Conservation (phyloP, 139 green algal genomes). For the Mychonastes homosphaera region DNA sequence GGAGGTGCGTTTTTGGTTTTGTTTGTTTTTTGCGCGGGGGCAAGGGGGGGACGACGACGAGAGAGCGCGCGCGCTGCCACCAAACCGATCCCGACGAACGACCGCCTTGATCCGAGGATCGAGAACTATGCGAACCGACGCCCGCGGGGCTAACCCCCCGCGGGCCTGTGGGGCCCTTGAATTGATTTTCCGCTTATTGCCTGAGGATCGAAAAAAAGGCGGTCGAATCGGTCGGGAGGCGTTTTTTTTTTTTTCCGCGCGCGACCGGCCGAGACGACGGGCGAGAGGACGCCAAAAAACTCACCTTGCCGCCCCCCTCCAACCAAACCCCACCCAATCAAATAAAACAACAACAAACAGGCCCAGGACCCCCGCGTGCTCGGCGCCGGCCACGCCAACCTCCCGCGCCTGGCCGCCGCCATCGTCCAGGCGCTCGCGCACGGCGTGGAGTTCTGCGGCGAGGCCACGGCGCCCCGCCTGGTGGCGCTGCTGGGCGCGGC, state of each 20-base stretch:
- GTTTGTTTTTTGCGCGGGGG: background rate
- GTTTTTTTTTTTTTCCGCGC: too few species aligned
- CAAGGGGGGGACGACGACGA: background rate
- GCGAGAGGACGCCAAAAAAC: too few species aligned
- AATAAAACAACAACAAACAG: too few species aligned
- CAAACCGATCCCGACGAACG: too few species aligned
- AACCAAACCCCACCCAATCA: background rate
- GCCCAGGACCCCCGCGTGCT: slow-evolving; percentile 29
- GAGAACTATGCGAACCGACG: slow-evolving; percentile 15
- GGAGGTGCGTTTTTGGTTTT: slow-evolving; percentile 17
- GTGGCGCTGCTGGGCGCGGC: slow-evolving; percentile 27
- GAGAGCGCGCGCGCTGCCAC: too few species aligned
- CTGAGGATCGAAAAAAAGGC: too few species aligned
- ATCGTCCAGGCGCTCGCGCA: slow-evolving; percentile 31
- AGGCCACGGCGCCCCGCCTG: slow-evolving; percentile 23
- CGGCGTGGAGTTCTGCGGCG: slow-evolving; percentile 32
- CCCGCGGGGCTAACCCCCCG: too few species aligned
- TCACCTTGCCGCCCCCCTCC: background rate
- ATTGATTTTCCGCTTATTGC: background rate
- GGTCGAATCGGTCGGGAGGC: too few species aligned
- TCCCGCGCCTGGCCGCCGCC: slow-evolving; percentile 31
- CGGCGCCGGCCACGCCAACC: slow-evolving; percentile 37
- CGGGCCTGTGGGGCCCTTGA: background rate
- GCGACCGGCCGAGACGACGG: too few species aligned
- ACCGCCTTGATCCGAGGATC: too few species aligned